Percentiles rank a stretch among this genome's conserved stretches.
These are phyloP conservation scores for Penicillium soppii DNA, from an alignment of 495 filamentous ascomycete species.

Conservation along the genomic window DNA sequence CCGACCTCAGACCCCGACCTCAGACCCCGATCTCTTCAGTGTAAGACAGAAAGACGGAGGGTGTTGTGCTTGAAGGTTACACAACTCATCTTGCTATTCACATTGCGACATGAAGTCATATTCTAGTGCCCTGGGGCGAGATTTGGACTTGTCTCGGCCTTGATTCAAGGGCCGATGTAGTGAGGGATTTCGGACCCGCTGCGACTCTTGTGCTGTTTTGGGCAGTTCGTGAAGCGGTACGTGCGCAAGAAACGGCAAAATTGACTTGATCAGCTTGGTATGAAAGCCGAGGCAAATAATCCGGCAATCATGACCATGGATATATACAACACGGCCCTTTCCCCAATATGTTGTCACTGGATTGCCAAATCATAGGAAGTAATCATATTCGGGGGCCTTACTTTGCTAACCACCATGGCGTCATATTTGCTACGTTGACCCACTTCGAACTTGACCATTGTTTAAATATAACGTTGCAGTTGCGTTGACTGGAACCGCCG, in stretches of 20 bases:
- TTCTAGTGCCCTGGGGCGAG: too few relatives aligned
- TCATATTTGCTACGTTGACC: slow-evolving; percentile 23
- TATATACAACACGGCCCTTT: neutral
- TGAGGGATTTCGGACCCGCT: neutral
- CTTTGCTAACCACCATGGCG: slow-evolving; percentile 1
- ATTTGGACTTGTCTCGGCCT: neutral
- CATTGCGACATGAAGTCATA: too few relatives aligned
- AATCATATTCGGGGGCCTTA: neutral
- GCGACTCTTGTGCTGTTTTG: neutral
- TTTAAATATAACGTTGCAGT: slow-evolving; percentile 31
- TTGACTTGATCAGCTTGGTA: neutral
- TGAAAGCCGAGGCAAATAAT: neutral
- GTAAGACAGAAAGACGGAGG: too few relatives aligned
- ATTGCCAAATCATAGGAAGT: neutral
- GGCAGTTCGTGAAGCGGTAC: neutral
- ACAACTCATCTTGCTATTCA: too few relatives aligned
- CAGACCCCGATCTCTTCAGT: too few relatives aligned
- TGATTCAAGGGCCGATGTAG: neutral
- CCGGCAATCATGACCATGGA: neutral
- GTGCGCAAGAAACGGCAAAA: neutral
- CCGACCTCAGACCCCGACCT: too few relatives aligned
- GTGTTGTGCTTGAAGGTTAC: too few relatives aligned
- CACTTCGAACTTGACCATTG: slow-evolving; percentile 25
- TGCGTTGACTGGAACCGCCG: slow-evolving; percentile 16
- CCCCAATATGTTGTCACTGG: neutral